Conservation (phyloP, 129 eudicot species). For the Chrysanthemum makinoi region DNA sequence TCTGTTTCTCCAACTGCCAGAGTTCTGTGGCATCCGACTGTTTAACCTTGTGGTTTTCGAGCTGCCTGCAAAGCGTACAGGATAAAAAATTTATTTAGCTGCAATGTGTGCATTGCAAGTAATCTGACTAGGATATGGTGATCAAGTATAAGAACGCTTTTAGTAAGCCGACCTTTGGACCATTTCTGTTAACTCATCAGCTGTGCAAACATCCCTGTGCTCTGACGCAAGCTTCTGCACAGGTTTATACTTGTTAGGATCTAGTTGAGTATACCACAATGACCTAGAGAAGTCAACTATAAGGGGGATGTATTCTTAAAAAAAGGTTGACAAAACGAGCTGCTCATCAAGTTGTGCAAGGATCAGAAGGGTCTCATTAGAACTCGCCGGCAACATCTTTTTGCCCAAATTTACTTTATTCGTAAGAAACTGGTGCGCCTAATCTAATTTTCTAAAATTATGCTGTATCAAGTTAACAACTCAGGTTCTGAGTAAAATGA, state of each 20-base stretch:
- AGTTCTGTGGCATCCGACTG: slow-evolving; percentile 24
- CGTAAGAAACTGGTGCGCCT: too few relatives aligned
- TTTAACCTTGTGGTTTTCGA: slow-evolving; percentile 26
- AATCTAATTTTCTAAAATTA: too few relatives aligned
- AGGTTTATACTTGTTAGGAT: slow-evolving; percentile 1
- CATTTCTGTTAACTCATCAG: slow-evolving; percentile 25
- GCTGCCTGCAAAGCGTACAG: slow-evolving; percentile 19
- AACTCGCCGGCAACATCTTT: too few relatives aligned
- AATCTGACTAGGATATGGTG: not conserved
- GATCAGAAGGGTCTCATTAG: too few relatives aligned
- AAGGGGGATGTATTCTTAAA: not conserved
- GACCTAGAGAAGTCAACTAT: not conserved
- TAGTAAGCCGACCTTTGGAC: slow-evolving; percentile 20
- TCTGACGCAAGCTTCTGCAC: slow-evolving; percentile 26
- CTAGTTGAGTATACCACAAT: slow-evolving; percentile 1
- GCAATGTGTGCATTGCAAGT: not conserved
- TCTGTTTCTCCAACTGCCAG: slow-evolving; percentile 22
- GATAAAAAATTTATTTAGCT: not conserved
- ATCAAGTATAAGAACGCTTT: not conserved
- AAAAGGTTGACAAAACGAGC: too few relatives aligned
- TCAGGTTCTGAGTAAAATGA: too few relatives aligned
- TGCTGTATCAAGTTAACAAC: too few relatives aligned
- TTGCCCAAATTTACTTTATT: too few relatives aligned
- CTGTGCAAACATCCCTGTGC: slow-evolving; percentile 5
- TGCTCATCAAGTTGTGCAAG: too few relatives aligned